Percentiles rank a stretch among this genome's conserved stretches.
Conservation (phyloP, 108 stramenopile species). For the Hondaea fermentalgiana region DNA sequence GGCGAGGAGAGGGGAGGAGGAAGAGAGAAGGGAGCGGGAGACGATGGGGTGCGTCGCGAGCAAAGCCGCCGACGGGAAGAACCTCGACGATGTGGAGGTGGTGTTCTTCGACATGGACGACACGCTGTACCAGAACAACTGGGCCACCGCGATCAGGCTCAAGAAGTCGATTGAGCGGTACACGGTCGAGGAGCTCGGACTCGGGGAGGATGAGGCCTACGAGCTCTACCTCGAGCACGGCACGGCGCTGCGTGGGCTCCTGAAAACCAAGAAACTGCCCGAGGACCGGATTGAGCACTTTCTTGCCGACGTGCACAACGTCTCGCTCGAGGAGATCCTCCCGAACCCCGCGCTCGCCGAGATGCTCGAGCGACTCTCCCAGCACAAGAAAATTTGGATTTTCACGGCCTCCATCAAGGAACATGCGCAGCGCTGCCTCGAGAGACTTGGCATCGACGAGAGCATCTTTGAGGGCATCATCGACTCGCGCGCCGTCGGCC, state of each 20-base stretch:
- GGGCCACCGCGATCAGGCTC: neutral
- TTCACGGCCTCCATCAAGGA: constrained; percentile 12
- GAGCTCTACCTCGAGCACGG: neutral
- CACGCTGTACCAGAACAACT: constrained; percentile 17
- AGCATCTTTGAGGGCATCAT: neutral
- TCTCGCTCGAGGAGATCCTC: neutral
- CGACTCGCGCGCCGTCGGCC: neutral
- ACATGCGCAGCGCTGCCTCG: constrained; percentile 9
- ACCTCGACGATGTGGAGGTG: neutral
- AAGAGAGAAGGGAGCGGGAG: no score
- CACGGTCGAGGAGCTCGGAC: neutral
- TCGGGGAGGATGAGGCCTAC: neutral
- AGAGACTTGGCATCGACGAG: neutral
- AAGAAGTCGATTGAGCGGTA: neutral
- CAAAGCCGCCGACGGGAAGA: neutral
- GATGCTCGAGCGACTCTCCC: neutral
- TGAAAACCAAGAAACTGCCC: neutral
- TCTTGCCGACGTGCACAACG: neutral
- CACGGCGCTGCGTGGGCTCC: neutral
- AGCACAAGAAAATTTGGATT: neutral
- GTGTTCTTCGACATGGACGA: constrained; percentile 8
- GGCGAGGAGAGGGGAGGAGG: no score
- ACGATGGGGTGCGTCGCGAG: neutral
- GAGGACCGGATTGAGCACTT: neutral
- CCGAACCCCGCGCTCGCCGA: neutral